Evolutionary conservation across 768 basidiomycete species (phyloP).

Genomic region (Flagelloscypha sp.): DNA sequence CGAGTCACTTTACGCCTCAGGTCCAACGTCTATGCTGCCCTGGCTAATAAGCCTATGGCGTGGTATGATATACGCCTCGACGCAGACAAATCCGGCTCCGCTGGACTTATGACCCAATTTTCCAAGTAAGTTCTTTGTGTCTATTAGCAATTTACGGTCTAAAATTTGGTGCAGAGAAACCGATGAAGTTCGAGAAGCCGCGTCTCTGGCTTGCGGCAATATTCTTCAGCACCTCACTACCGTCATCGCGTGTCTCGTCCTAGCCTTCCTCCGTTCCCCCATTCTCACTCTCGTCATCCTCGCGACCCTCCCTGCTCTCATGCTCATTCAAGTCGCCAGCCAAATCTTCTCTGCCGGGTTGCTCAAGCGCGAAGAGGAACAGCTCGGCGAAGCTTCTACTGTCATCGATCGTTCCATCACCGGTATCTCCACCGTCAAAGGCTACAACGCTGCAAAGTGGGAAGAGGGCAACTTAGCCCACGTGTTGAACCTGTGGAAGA

Average conservation of each 20-base stretch:
- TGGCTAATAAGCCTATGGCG: slow-evolving; percentile 66
- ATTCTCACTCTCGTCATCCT: slow-evolving; percentile 88
- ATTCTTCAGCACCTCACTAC: slow-evolving; percentile 78
- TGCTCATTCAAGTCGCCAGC: slow-evolving; percentile 67
- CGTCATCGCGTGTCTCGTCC: slow-evolving; percentile 64
- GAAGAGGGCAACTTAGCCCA: slow-evolving; percentile 35
- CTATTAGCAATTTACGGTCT: no score
- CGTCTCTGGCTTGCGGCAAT: slow-evolving; percentile 71
- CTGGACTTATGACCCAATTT: slow-evolving; percentile 91
- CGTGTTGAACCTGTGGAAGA: slow-evolving; percentile 26
- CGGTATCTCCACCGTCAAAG: slow-evolving; percentile 68
- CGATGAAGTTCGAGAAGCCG: slow-evolving; percentile 83
- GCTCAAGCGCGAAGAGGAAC: slow-evolving; percentile 54
- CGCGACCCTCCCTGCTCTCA: slow-evolving; percentile 76
- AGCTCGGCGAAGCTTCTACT: slow-evolving; percentile 60
- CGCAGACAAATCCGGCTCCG: slow-evolving; percentile 57
- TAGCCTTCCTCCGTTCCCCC: slow-evolving; percentile 77
- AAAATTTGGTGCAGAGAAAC: slow-evolving; percentile 77
- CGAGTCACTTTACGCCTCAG: slow-evolving; percentile 63
- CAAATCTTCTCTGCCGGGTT: slow-evolving; percentile 63
- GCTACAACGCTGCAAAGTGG: slow-evolving; percentile 49
- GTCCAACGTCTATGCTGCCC: slow-evolving; percentile 56
- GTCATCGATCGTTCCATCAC: slow-evolving; percentile 51
- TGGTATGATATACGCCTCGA: slow-evolving; percentile 88
- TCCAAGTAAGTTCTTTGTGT: slow-evolving; percentile 65